Conservation (phyloP, 2,329 filamentous ascomycete species). For the Alternaria angustiovoidea region DNA sequence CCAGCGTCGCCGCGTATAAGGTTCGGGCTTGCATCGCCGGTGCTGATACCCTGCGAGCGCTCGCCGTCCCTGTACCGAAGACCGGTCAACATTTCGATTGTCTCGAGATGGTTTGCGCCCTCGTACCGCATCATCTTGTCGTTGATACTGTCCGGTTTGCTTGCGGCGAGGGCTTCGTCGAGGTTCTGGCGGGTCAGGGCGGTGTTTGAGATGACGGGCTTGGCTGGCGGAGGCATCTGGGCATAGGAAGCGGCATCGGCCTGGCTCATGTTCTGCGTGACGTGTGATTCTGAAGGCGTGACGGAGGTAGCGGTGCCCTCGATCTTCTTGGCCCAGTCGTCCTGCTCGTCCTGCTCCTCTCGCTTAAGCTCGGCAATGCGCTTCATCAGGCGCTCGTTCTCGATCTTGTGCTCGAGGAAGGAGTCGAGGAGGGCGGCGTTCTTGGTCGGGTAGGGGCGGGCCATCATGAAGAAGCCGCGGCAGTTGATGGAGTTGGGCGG, state of each 20-base stretch:
- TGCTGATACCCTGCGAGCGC: slow-evolving; percentile 85
- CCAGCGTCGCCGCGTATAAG: slow-evolving; percentile 86
- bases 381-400: slow-evolving; percentile 86
- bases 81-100: slow-evolving; percentile 92
- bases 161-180: slow-evolving; percentile 72
- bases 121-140: slow-evolving; percentile 89
- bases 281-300: slow-evolving; percentile 55
- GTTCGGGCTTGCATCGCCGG: slow-evolving; percentile 80
- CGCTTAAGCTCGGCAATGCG: slow-evolving; percentile 84
- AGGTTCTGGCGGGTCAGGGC: slow-evolving; percentile 82
- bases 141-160: slow-evolving; percentile 75
- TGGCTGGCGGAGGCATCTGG: slow-evolving; percentile 72
- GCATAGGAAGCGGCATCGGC: slow-evolving; percentile 54
- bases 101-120: slow-evolving; percentile 75
- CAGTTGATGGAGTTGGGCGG: slow-evolving; percentile 71
- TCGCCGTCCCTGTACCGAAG: slow-evolving; percentile 88
- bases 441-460: slow-evolving; percentile 86
- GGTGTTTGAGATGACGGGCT: slow-evolving; percentile 68
- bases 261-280: slow-evolving; percentile 47
- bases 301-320: slow-evolving; percentile 51
- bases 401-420: slow-evolving; percentile 95
- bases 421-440: slow-evolving; percentile 87
- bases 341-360: slow-evolving; percentile 83
- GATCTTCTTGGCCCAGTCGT: slow-evolving; percentile 69
- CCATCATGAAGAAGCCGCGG: slow-evolving; percentile 92